These are phyloP conservation scores for Cantharellus cinnabarinus DNA, from an alignment of 768 basidiomycete genomes.

Conservation along the genomic window DNA sequence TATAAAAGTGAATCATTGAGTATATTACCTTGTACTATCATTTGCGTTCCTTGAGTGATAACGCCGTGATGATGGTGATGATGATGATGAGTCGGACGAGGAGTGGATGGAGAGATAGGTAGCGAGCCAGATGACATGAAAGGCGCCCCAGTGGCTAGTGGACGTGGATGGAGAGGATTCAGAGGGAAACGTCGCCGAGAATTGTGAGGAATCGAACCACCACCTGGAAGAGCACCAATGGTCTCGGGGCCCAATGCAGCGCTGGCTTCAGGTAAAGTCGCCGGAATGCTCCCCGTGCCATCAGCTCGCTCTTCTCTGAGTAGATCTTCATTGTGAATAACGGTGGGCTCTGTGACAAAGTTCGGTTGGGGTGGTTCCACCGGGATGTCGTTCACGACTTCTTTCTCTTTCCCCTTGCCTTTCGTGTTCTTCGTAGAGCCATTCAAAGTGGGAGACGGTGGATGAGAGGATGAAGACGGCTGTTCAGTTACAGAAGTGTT, in stretches of 20 bases:
- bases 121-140: not conserved
- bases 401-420: not conserved
- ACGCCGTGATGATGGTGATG: not conserved
- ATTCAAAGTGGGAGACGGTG: not conserved
- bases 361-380: not conserved
- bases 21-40: conserved; percentile 9
- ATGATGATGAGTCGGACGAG: not conserved
- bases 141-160: not conserved
- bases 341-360: not conserved
- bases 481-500: not conserved
- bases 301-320: not conserved
- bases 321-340: not conserved
- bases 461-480: not conserved
- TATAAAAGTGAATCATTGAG: not conserved
- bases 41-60: conserved; percentile 7
- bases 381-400: not conserved
- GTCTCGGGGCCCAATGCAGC: not conserved
- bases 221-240: not conserved
- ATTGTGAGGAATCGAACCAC: not conserved
- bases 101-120: not conserved
- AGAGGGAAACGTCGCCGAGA: not conserved
- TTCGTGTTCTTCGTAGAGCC: not conserved
- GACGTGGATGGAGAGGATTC: not conserved
- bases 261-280: not conserved
- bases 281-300: not conserved